Evolutionary conservation across 495 filamentous ascomycete genomes (phyloP).

Genomic region (Cercophora sp.): DNA sequence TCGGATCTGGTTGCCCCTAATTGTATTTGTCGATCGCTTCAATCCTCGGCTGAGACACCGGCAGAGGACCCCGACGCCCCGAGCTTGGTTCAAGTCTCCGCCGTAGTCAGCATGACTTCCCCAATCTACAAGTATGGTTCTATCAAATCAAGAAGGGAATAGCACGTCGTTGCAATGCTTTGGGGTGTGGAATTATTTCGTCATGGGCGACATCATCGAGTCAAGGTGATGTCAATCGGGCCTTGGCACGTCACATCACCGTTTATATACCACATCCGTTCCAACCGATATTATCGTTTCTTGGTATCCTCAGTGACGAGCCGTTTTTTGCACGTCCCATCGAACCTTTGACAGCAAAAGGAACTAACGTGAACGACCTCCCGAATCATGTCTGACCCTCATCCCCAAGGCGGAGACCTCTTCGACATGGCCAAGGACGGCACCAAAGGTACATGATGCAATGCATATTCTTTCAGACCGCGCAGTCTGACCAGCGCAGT

Average conservation of each 20-base stretch:
- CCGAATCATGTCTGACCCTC: slow-evolving; percentile 15
- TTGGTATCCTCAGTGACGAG: not conserved
- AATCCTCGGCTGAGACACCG: too few species aligned
- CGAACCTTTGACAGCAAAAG: not conserved
- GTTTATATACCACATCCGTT: not conserved
- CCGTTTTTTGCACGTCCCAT: not conserved
- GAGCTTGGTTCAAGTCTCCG: too few species aligned
- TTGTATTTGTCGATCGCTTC: too few species aligned
- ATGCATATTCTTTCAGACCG: too few species aligned
- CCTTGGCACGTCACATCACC: not conserved
- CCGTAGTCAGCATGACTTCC: too few species aligned
- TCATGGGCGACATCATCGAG: too few species aligned
- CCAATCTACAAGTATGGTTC: not conserved
- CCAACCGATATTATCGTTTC: not conserved
- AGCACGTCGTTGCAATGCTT: not conserved
- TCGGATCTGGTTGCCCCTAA: too few species aligned
- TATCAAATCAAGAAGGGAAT: not conserved
- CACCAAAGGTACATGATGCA: slow-evolving; percentile 18
- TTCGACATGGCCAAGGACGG: slow-evolving; percentile 25
- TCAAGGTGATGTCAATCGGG: not conserved
- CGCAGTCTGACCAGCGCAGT: too few species aligned
- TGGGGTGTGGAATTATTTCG: too few species aligned
- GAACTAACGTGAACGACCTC: not conserved
- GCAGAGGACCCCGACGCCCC: too few species aligned
- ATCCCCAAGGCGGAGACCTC: slow-evolving; percentile 21